These are phyloP conservation scores for Rhodotorula taiwanensis DNA, from an alignment of 768 basidiomycete genomes.

Conservation along the genomic window DNA sequence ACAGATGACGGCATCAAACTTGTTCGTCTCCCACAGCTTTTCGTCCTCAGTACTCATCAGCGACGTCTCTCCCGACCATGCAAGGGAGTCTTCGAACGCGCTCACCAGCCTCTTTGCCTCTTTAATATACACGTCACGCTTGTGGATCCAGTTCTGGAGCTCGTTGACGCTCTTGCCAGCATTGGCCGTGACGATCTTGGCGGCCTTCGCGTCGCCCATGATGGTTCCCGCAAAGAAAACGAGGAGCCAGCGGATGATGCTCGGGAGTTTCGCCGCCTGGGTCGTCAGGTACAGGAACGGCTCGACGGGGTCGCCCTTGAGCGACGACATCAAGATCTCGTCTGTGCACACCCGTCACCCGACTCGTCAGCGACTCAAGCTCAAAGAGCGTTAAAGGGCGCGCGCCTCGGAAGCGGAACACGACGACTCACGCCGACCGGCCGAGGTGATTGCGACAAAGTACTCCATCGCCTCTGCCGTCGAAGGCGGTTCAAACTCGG, in stretches of 20 bases:
- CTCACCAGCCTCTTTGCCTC: too few relatives aligned
- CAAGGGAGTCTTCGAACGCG: too few relatives aligned
- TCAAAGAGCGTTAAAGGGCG: background rate
- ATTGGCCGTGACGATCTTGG: constrained; percentile 36
- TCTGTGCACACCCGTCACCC: too few relatives aligned
- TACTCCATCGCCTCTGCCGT: constrained; percentile 51
- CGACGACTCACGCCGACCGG: constrained; percentile 59
- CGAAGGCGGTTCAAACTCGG: constrained; percentile 58
- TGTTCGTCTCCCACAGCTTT: constrained; percentile 65
- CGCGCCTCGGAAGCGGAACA: too few relatives aligned
- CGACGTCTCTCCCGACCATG: too few relatives aligned
- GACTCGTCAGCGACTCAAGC: too few relatives aligned
- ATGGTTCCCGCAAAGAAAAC: constrained; percentile 32
- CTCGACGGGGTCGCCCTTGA: constrained; percentile 62
- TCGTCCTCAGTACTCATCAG: background rate
- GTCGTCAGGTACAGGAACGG: constrained; percentile 43
- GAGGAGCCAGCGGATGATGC: constrained; percentile 24
- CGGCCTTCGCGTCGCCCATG: constrained; percentile 41
- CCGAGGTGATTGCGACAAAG: constrained; percentile 61
- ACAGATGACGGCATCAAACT: constrained; percentile 66
- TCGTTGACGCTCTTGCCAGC: constrained; percentile 29
- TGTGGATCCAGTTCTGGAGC: constrained; percentile 34
- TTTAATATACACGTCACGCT: constrained; percentile 11
- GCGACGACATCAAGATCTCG: constrained; percentile 58
- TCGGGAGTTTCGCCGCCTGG: constrained; percentile 43